Evolutionary conservation across 257 asterid genomes (phyloP), one percentile per base, ranked within the genome.

Genomic region (Solanum pennellii): DNA sequence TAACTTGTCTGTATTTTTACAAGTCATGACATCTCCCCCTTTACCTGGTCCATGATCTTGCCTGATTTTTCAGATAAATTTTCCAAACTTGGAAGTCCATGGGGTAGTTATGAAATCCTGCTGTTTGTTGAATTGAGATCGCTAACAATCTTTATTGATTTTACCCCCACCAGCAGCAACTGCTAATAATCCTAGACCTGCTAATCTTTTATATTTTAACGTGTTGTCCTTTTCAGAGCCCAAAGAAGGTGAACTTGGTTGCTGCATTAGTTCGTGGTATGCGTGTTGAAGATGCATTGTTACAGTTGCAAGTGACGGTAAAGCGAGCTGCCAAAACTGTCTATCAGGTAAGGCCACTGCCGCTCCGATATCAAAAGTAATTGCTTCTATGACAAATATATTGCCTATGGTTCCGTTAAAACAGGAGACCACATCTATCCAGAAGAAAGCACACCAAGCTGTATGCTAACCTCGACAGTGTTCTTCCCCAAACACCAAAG

Each of bases 301-400:
- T 97, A 92, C 99, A 97, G 93, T 90, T 97, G 92, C 99, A 97
- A 93, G 96, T 97, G 87, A 94, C 93, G 1, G 93, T 95, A 74
- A 97, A 97, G 86, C 92, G 99, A 89, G 99, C 99, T 92, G 94
- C 96, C 87, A 97, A 95, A 92, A 93, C 99, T 56, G 98, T 96
- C 73, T 96, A 95, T 92, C 98, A 94, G 98, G 98, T 95, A 85
- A 90, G 83, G 23, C 65, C 45, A 89, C 83, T 88, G 62, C n/a
- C 18, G 1, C 9, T 71, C 12, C 16, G 13, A 71, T 31, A 31
- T 15, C 31, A 69, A 31, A 71, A 29, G 39, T 69, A 31, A 71
- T 71, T 71, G n/a, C 77, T 71, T 71, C 77, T 71, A 71, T 69
- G 75, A 69, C 21, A 29, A 29, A 14, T 29, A 69, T 71, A 31